A percentile compares a stretch with the other conserved stretches of the same genome.
Conservation (phyloP, 2,329 filamentous ascomycete species). For the Fusarium praegraminearum region DNA sequence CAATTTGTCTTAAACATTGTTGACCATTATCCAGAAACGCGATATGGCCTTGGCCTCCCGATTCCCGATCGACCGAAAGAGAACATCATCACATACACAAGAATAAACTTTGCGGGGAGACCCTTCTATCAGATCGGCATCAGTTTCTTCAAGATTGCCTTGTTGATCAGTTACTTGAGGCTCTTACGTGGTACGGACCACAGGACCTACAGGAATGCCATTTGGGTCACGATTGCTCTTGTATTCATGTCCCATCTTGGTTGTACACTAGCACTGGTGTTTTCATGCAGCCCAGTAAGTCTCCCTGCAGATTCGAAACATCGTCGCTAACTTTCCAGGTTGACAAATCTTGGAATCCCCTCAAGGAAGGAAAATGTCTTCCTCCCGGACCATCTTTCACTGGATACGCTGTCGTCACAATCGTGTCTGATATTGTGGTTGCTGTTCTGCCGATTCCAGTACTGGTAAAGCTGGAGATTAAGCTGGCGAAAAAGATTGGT, state of each 20-base stretch:
- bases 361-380: constrained; percentile 58
- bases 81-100: constrained; percentile 59
- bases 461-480: constrained; percentile 62
- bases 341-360: neutral
- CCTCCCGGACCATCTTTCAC: constrained; percentile 62
- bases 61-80: constrained; percentile 57
- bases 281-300: constrained; percentile 63
- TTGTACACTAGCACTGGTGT: constrained; percentile 62
- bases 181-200: constrained; percentile 63
- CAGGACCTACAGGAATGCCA: constrained; percentile 56
- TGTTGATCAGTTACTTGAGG: constrained; percentile 65
- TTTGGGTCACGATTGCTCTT: constrained; percentile 57
- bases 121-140: constrained; percentile 68
- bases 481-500: constrained; percentile 61
- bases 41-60: constrained; percentile 65
- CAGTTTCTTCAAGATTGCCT: constrained; percentile 67
- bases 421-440: constrained; percentile 63
- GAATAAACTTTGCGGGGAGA: constrained; percentile 65
- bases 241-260: constrained; percentile 62
- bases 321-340: neutral
- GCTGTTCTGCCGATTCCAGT: constrained; percentile 64
- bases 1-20: neutral
- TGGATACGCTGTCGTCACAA: constrained; percentile 64
- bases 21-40: constrained; percentile 57
- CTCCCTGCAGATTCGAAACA: accelerated